phyloP scores from a whole-genome alignment of 306 rosid species.

The Comarum palustre region DNA sequence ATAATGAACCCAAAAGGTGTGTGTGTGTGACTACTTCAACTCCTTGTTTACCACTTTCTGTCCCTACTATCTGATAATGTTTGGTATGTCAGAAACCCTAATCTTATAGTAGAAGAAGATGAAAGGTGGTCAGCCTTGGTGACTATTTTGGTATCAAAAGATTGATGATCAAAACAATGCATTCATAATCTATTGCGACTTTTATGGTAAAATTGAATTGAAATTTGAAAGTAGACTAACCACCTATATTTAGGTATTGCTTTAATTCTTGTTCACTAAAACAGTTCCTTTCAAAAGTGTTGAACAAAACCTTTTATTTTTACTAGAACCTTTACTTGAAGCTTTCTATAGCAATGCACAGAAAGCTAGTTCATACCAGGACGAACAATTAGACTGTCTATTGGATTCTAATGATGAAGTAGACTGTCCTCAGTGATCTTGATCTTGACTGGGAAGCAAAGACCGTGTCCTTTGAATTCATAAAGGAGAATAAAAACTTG shows the following conservation, averaged over 20 bases:
- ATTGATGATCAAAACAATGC: slow-evolving; percentile 12
- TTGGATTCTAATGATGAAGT: slow-evolving; percentile 27
- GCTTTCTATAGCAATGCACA: not conserved
- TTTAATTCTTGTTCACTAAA: slow-evolving; percentile 2
- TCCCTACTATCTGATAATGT: not conserved
- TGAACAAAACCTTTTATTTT: not conserved
- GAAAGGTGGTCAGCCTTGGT: not conserved
- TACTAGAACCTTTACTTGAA: slow-evolving; percentile 6
- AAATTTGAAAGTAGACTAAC: slow-evolving; percentile 14
- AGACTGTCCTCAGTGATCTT: slow-evolving; percentile 30
- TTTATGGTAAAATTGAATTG: slow-evolving; percentile 18
- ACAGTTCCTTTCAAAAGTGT: slow-evolving; percentile 13
- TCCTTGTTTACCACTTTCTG: not conserved
- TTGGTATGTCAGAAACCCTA: not conserved
- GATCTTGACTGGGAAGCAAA: slow-evolving; percentile 21
- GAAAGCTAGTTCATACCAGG: slow-evolving; percentile 10
- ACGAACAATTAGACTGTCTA: slow-evolving; percentile 5
- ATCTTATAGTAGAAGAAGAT: not conserved
- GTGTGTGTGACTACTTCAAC: not conserved
- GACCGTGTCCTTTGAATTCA: slow-evolving; percentile 24
- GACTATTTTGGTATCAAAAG: slow-evolving; percentile 17
- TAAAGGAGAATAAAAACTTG: no score
- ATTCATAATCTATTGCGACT: slow-evolving; percentile 16
- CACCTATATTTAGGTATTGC: not conserved
- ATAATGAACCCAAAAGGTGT: not conserved